phyloP scores from a whole-genome alignment of 306 rosid species.

The Acacia confusa region DNA sequence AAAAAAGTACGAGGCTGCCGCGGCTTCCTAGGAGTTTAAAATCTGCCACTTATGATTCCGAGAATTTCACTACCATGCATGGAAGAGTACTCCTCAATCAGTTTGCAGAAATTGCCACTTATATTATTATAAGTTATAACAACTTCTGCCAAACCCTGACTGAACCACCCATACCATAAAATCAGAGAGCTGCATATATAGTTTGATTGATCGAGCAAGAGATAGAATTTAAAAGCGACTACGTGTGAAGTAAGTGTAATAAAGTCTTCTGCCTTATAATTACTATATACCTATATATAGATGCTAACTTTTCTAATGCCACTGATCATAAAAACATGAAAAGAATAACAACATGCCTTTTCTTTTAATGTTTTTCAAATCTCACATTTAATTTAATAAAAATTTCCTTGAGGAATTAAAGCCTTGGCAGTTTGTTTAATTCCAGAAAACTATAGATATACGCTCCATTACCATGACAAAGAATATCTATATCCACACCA shows the following conservation, averaged over 20 bases:
- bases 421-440: neutral
- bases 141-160: constrained; percentile 35
- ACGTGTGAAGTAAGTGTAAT: neutral
- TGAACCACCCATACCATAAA: constrained; percentile 34
- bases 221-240: neutral
- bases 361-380: neutral
- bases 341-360: neutral
- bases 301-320: neutral
- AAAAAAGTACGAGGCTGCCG: constrained; percentile 2
- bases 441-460: neutral
- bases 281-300: neutral
- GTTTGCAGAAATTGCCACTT: neutral
- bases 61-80: constrained; percentile 21
- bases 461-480: neutral
- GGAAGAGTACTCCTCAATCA: constrained; percentile 4
- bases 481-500: constrained; percentile 7
- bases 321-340: neutral
- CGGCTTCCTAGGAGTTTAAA: constrained; percentile 44
- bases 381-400: neutral
- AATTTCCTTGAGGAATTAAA: neutral
- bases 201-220: neutral
- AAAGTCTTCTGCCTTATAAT: neutral
- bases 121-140: neutral
- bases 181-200: constrained; percentile 34
- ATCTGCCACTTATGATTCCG: constrained; percentile 40